Conservation (phyloP, 2,329 filamentous ascomycete genomes). For the Phaeomoniella chlamydospora region DNA sequence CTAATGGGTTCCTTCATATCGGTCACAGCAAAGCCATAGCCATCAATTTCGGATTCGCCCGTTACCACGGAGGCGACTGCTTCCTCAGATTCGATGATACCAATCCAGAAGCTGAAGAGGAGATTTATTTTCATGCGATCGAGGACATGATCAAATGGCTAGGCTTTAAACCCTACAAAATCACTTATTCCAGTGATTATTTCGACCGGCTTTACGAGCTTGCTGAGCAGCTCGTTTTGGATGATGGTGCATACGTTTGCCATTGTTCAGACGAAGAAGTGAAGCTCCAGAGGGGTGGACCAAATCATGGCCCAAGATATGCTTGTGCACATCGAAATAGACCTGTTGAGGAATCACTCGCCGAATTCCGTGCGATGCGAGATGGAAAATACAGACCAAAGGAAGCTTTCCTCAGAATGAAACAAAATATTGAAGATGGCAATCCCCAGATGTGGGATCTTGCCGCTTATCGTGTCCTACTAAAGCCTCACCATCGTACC, state of each 20-base stretch:
- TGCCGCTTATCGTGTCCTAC: conserved; percentile 74
- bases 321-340: conserved; percentile 69
- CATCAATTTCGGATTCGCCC: conserved; percentile 91
- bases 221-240: conserved; percentile 67
- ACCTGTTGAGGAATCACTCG: conserved; percentile 58
- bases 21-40: conserved; percentile 93
- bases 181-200: conserved; percentile 84
- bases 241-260: conserved; percentile 65
- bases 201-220: conserved; percentile 79
- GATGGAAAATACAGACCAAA: conserved; percentile 80
- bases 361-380: conserved; percentile 78
- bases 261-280: conserved; percentile 66
- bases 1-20: conserved; percentile 87
- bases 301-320: conserved; percentile 54
- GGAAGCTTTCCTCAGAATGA: conserved; percentile 82
- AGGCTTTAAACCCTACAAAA: conserved; percentile 60
- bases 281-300: conserved; percentile 73
- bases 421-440: conserved; percentile 66
- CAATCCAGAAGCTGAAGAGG: conserved; percentile 85
- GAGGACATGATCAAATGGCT: conserved; percentile 79
- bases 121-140: conserved; percentile 80
- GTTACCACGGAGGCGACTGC: conserved; percentile 63
- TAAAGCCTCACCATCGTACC: conserved; percentile 61
- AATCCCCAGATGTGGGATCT: conserved; percentile 98
- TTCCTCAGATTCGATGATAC: conserved; percentile 84